Conservation (phyloP, 78 protist genomes). For the Dictyostelium firmibasis region DNA sequence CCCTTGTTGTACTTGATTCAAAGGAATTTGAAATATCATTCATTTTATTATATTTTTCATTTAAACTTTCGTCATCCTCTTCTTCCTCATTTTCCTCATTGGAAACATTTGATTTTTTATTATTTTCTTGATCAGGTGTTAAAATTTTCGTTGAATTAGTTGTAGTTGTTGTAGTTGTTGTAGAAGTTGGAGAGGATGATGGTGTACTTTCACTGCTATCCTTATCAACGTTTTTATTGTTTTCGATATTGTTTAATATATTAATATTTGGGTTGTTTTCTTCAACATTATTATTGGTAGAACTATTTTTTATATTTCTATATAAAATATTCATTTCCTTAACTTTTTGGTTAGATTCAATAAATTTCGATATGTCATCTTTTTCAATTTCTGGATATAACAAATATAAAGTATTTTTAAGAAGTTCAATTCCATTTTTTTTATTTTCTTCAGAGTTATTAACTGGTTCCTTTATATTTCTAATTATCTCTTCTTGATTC, state of each 20-base stretch:
- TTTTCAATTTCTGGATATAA: no score
- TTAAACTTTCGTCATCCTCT: neutral
- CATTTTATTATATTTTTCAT: neutral
- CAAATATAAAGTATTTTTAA: no score
- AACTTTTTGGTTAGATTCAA: no score
- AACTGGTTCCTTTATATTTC: neutral
- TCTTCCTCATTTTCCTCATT: neutral
- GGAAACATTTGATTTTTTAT: neutral
- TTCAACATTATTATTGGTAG: no score
- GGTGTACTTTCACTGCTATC: neutral
- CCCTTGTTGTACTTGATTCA: neutral
- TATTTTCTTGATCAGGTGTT: neutral
- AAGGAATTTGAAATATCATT: conserved; percentile 10
- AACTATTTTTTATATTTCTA: no score
- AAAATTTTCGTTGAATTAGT: neutral
- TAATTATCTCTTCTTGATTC: neutral
- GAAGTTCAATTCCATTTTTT: no score
- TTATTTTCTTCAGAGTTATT: no score
- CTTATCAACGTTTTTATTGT: neutral
- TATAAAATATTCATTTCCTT: no score
- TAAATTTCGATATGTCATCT: no score
- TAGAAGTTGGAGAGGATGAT: neutral
- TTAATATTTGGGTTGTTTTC: no score
- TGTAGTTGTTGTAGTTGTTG: neutral
- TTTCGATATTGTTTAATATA: neutral